Base-by-base conservation (phyloP, 495 filamentous ascomycete genomes). In the Darksidea phi region DNA sequence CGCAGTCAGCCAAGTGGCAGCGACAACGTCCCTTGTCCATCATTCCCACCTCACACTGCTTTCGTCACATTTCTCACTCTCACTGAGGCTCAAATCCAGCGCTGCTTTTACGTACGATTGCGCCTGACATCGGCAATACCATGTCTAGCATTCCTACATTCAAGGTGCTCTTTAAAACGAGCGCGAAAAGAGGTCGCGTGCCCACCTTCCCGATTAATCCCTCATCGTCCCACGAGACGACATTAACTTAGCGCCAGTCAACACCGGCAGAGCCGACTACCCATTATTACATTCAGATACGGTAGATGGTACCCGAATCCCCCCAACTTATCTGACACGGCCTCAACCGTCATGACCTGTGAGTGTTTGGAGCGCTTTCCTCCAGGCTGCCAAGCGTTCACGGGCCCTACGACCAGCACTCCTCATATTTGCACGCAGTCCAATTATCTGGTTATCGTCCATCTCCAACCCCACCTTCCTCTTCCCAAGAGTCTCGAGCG, bases 151-250 rank as follows among this genome's bases (percentile, higher is more conserved):
- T n/a, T n/a, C n/a, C n/a, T n/a, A n/a, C n/a, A n/a, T n/a, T n/a
- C n/a, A n/a, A 32, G 10, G 28, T 10, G 28, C 10, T 3, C 3
- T 32, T 3, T 3, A 32, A 32, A 4, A 32, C 41, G 41, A 13
- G 13, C 28, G 24, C 8, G 49, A 24, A 52, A 52, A n/a, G 49
- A 25, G 49, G 49, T 52, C 24, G 49, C 24, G 49, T 52, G 49
- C 8, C 2, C 26, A 15, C 49, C 26, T 52, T 12, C 49, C 49
- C 23, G 24, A 48, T 23, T 23, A 18, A 48, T 12, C 46, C 18
- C 17, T 2, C 20, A 7, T 26, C 46, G 17, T 26, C 18, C 49
- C 15, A 8, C 49, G 49, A 36, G 8, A 28, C 24, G 17, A 11
- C 10, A n/a, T n/a, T n/a, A n/a, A 17, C 11, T 47, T 47, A 6